These are phyloP conservation scores for Ascochyta clinopodiicola DNA, from an alignment of 2,329 filamentous ascomycete genomes.

Conservation along the genomic window DNA sequence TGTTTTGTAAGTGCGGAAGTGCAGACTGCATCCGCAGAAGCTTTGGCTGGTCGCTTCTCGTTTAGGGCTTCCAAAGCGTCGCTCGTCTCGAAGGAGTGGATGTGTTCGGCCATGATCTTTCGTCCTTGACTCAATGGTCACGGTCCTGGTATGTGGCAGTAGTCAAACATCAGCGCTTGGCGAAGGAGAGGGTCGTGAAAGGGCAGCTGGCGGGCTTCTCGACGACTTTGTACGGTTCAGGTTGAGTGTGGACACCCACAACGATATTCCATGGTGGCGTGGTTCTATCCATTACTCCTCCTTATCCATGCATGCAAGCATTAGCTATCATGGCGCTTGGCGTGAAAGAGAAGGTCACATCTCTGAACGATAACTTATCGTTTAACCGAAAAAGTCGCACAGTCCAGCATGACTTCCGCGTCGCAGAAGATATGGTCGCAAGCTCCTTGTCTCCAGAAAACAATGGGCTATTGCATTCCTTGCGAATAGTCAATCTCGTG, in stretches of 20 bases:
- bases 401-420: neutral
- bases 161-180: constrained; percentile 1
- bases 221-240: neutral
- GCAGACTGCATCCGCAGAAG: constrained; percentile 3
- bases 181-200: neutral
- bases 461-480: no score
- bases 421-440: no score
- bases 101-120: neutral
- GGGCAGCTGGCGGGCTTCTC: neutral
- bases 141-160: neutral
- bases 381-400: neutral
- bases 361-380: constrained; percentile 2
- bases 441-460: no score
- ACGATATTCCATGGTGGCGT: no score
- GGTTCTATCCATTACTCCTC: neutral
- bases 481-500: no score
- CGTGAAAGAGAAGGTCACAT: constrained; percentile 9
- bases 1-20: neutral
- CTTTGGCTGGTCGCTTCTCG: constrained; percentile 4
- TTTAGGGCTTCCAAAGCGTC: constrained; percentile 2
- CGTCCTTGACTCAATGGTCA: neutral
- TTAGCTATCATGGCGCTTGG: constrained; percentile 6
- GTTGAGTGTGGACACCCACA: neutral
- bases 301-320: neutral
- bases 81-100: constrained; percentile 1